These are phyloP conservation scores for Bruguiera hainesii DNA, from an alignment of 441 rosid species.

Conservation along the genomic window DNA sequence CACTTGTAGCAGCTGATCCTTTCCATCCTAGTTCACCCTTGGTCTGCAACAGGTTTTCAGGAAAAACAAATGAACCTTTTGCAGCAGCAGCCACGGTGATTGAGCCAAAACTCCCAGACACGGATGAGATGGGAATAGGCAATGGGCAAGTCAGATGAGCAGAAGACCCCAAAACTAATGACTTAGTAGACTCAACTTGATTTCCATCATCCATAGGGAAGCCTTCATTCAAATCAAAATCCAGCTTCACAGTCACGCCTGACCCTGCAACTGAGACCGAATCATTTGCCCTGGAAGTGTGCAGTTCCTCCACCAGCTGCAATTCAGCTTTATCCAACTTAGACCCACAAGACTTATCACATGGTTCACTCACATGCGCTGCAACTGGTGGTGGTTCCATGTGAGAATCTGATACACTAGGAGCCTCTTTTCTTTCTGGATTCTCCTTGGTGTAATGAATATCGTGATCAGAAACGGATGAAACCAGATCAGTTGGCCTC, in stretches of 20 bases:
- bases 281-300: constrained; percentile 35
- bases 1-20: constrained; percentile 99
- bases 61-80: constrained; percentile 83
- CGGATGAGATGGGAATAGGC: constrained; percentile 42
- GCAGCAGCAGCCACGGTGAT: constrained; percentile 92
- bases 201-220: constrained; percentile 57
- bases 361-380: constrained; percentile 3
- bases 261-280: constrained; percentile 31
- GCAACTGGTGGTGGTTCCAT: neutral
- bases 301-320: constrained; percentile 42
- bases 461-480: constrained; percentile 12
- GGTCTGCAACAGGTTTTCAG: constrained; percentile 61
- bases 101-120: constrained; percentile 50
- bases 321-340: constrained; percentile 22
- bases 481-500: constrained; percentile 2
- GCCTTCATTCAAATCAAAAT: constrained; percentile 89
- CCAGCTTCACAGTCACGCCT: constrained; percentile 56
- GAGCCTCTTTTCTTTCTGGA: constrained; percentile 3
- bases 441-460: neutral
- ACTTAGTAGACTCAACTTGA: constrained; percentile 39
- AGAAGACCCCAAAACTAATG: constrained; percentile 31
- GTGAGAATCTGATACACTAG: constrained; percentile 13
- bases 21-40: constrained; percentile 86
- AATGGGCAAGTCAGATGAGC: constrained; percentile 40
- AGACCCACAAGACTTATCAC: constrained; percentile 15